A percentile compares a stretch with the other conserved stretches of the same genome.
Evolutionary conservation across 2,329 filamentous ascomycete species (phyloP).

Genomic region (Amylocarpus encephaloides): DNA sequence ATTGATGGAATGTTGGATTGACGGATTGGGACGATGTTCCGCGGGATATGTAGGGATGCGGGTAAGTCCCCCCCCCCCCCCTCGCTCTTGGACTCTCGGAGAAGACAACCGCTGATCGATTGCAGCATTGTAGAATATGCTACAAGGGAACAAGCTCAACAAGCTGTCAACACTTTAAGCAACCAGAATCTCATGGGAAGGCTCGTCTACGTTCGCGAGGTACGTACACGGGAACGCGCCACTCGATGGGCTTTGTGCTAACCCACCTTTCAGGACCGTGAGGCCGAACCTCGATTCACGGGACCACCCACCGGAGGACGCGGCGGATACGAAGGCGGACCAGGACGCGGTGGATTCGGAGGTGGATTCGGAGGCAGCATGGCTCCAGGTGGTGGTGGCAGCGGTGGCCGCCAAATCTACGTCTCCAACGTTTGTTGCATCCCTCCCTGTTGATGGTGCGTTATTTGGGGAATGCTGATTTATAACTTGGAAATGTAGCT

Average conservation of each 20-base stretch:
- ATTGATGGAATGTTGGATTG: constrained; percentile 95
- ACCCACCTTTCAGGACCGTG: constrained; percentile 65
- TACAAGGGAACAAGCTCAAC: constrained; percentile 97
- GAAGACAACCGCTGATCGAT: constrained; percentile 13
- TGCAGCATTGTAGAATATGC: constrained; percentile 99
- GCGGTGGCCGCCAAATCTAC: constrained; percentile 85
- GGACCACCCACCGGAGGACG: constrained; percentile 60
- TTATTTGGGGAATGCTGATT: constrained; percentile 29
- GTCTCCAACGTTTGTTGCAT: constrained; percentile 87
- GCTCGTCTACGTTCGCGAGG: constrained; percentile 97
- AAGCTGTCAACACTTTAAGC: constrained; percentile 94
- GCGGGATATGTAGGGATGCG: constrained; percentile 97
- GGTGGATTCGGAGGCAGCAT: constrained; percentile 42
- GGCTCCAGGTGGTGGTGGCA: constrained; percentile 54
- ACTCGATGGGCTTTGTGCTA: constrained; percentile 12
- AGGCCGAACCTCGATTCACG: constrained; percentile 94
- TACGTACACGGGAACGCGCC: constrained; percentile 38
- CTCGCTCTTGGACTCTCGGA: not conserved
- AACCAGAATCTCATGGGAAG: constrained; percentile 99
- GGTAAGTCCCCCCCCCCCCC: too few relatives aligned
- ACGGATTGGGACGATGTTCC: constrained; percentile 94
- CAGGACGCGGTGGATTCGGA: constrained; percentile 43
- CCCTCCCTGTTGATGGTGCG: constrained; percentile 19
- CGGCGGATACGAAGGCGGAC: constrained; percentile 50
- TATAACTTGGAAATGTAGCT: constrained; percentile 55